Conservation (phyloP, 495 filamentous ascomycete species). For the Parachaetomium inaequale region DNA sequence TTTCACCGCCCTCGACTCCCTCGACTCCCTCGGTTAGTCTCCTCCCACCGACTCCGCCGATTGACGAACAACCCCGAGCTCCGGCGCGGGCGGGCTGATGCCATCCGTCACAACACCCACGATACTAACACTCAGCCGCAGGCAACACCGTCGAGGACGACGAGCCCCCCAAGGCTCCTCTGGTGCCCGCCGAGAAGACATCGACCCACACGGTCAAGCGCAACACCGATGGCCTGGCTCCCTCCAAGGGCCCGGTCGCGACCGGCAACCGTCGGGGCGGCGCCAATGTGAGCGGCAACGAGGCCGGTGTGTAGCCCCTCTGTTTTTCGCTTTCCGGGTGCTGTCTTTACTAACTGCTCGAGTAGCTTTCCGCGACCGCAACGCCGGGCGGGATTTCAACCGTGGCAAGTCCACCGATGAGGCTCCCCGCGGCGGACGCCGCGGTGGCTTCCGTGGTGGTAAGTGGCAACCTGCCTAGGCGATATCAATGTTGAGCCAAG, state of each 20-base stretch:
- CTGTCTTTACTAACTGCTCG: conserved; percentile 13
- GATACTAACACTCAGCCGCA: conserved; percentile 34
- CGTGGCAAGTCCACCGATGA: conserved; percentile 78
- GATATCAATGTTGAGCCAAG: not conserved
- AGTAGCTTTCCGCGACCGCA: conserved; percentile 85
- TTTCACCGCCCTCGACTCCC: too few species aligned
- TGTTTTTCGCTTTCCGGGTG: not conserved
- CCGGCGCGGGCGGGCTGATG: not conserved
- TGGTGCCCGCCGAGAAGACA: conserved; percentile 83
- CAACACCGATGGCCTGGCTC: conserved; percentile 75
- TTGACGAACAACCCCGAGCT: not conserved
- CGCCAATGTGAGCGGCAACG: conserved; percentile 60
- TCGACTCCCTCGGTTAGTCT: conserved; percentile 75
- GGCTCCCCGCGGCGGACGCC: conserved; percentile 48
- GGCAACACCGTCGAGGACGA: conserved; percentile 89
- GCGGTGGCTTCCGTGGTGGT: conserved; percentile 54
- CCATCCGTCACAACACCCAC: not conserved
- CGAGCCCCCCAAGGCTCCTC: conserved; percentile 71
- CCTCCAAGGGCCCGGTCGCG: conserved; percentile 45
- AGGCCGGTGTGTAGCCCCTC: conserved; percentile 61
- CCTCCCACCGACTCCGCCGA: conserved; percentile 20
- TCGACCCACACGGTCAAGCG: conserved; percentile 77
- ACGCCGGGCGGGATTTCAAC: conserved; percentile 77
- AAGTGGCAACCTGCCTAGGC: conserved; percentile 20
- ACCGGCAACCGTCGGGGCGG: conserved; percentile 53